Percentiles rank a stretch among this genome's conserved stretches.
phyloP scores from a whole-genome alignment of 1,139 yeast genomes.

The Sugiyamaella xylanicola region DNA sequence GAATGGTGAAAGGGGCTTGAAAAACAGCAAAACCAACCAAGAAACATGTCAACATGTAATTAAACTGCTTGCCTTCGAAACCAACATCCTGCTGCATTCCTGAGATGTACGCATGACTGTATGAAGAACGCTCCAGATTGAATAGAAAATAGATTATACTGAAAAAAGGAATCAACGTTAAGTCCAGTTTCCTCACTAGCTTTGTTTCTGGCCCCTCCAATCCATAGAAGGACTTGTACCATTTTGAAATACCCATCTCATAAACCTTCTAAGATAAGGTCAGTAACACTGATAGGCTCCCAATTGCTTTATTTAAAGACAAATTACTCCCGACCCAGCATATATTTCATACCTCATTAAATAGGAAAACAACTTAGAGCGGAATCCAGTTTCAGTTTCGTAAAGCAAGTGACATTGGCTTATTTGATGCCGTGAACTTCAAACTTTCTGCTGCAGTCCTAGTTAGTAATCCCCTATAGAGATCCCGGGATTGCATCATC shows the following conservation, averaged over 20 bases:
- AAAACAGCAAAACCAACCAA: slow-evolving; percentile 60
- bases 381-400: not conserved
- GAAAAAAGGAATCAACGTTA: slow-evolving; percentile 27
- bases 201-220: slow-evolving; percentile 18
- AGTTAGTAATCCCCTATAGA: not conserved
- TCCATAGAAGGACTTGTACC: slow-evolving; percentile 14
- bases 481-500: not conserved
- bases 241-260: not conserved
- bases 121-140: slow-evolving; percentile 26
- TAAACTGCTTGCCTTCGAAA: slow-evolving; percentile 67
- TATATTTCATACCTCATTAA: no score
- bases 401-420: not conserved
- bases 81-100: slow-evolving; percentile 60
- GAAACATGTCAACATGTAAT: slow-evolving; percentile 61
- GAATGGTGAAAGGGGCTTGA: slow-evolving; percentile 49
- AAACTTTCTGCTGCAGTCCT: not conserved
- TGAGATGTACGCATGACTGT: slow-evolving; percentile 67
- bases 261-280: no score
- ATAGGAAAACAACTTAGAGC: no score
- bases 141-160: slow-evolving; percentile 28
- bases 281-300: no score
- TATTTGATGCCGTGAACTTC: slow-evolving; percentile 1
- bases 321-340: no score
- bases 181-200: slow-evolving; percentile 25
- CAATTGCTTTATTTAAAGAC: no score